Evolutionary conservation across 2,329 filamentous ascomycete genomes (phyloP).

Genomic region (Ploettnerulaceae sp.): DNA sequence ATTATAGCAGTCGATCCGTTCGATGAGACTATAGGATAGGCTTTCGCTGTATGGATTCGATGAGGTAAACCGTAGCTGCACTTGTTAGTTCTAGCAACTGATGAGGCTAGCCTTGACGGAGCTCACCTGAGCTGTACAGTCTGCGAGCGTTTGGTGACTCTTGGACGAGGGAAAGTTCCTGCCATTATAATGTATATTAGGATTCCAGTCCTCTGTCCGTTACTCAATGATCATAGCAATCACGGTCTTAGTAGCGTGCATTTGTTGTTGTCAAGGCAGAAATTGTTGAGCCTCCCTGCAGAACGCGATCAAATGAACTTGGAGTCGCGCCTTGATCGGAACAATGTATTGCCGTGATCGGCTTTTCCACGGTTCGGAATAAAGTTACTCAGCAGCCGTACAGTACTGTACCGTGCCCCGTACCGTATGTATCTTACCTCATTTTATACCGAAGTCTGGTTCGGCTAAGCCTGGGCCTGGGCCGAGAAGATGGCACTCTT

Average conservation of each 20-base stretch:
- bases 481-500: too few species aligned
- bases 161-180: slow-evolving; percentile 23
- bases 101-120: background rate
- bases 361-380: background rate
- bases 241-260: too few species aligned
- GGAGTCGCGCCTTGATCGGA: background rate
- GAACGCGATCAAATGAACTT: too few species aligned
- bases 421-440: too few species aligned
- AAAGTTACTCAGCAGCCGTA: too few species aligned
- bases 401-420: too few species aligned
- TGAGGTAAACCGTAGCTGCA: slow-evolving; percentile 55
- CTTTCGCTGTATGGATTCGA: slow-evolving; percentile 55
- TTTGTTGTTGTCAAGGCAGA: too few species aligned
- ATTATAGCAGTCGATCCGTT: slow-evolving; percentile 60
- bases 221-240: background rate
- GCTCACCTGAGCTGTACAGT: slow-evolving; percentile 30
- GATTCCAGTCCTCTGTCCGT: background rate
- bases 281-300: too few species aligned
- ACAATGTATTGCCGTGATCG: background rate
- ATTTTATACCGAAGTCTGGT: too few species aligned
- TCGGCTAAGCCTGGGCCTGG: too few species aligned
- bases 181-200: slow-evolving; percentile 16
- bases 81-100: slow-evolving; percentile 1
- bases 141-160: slow-evolving; percentile 27
- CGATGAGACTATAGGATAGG: slow-evolving; percentile 56